Conservation (phyloP, 306 rosid species). For the Astragalus glycyphyllos region DNA sequence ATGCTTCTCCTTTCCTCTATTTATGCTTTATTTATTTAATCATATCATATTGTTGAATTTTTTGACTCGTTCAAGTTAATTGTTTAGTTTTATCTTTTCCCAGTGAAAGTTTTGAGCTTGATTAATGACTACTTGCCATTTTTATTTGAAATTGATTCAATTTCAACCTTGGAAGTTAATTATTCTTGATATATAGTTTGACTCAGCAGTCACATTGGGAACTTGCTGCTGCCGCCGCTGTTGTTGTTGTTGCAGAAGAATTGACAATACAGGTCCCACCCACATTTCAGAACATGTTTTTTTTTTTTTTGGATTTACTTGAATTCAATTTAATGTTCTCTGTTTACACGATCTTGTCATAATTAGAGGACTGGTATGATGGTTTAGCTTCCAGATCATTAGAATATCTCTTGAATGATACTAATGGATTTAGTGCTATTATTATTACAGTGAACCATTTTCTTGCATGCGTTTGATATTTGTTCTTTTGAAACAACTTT, state of each 20-base stretch:
- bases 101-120: conserved; percentile 4
- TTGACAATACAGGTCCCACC: not conserved
- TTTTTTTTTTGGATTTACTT: conserved; percentile 1
- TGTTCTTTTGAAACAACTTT: conserved; percentile 10
- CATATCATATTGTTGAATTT: not conserved
- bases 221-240: not conserved
- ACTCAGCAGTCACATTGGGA: not conserved
- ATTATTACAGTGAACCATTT: not conserved
- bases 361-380: not conserved
- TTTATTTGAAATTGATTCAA: conserved; percentile 9
- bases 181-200: conserved; percentile 5
- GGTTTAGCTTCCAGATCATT: conserved; percentile 13
- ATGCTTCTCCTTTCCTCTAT: not conserved
- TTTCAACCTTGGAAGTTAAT: not conserved
- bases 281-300: not conserved
- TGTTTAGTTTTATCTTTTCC: not conserved
- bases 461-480: conserved; percentile 4
- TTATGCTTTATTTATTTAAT: not conserved
- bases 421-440: not conserved
- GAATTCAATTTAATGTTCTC: conserved; percentile 17
- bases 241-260: not conserved
- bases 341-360: not conserved
- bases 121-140: not conserved
- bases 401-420: not conserved
- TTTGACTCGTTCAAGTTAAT: conserved; percentile 14